A percentile compares a stretch with the other conserved stretches of the same genome.
These are phyloP conservation scores for Colletotrichum scovillei DNA, from an alignment of 2,329 filamentous ascomycete species.

Conservation along the genomic window DNA sequence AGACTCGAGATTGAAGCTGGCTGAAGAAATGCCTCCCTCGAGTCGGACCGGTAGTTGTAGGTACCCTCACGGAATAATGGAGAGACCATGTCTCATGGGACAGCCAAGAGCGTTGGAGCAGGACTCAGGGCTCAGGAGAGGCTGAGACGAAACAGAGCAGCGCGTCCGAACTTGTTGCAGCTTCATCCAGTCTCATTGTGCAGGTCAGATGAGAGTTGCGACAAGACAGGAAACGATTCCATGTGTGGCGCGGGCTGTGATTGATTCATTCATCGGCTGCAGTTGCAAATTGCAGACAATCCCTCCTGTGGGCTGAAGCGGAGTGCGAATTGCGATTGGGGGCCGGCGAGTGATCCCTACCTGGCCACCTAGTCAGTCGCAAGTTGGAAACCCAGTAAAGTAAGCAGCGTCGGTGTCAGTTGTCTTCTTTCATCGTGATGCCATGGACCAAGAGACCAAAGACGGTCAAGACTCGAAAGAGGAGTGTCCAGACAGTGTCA, in stretches of 20 bases:
- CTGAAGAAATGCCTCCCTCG: conserved; percentile 7
- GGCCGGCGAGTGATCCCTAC: not conserved
- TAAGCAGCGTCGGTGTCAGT: not conserved
- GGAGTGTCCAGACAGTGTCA: conserved; percentile 9
- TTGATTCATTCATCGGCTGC: not conserved
- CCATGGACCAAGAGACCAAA: conserved; percentile 2
- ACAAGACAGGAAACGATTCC: conserved; percentile 24
- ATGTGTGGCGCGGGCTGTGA: not conserved
- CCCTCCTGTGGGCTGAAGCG: not conserved
- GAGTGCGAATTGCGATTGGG: not conserved
- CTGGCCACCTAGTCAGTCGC: not conserved
- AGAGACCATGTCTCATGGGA: conserved; percentile 15
- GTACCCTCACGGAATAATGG: not conserved
- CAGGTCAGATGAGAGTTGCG: conserved; percentile 14
- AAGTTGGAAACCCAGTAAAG: not conserved
- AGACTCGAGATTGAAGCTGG: conserved; percentile 1
- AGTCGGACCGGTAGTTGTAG: not conserved
- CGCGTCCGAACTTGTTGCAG: conserved; percentile 34
- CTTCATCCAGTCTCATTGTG: conserved; percentile 25
- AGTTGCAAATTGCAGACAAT: conserved; percentile 2
- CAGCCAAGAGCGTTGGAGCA: conserved; percentile 16
- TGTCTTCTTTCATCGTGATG: not conserved
- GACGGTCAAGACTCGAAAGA: not conserved
- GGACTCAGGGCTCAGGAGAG: not conserved
- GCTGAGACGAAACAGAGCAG: conserved; percentile 33